Conservation (phyloP, 306 rosid species). For the Cicer pinnatifidum region DNA sequence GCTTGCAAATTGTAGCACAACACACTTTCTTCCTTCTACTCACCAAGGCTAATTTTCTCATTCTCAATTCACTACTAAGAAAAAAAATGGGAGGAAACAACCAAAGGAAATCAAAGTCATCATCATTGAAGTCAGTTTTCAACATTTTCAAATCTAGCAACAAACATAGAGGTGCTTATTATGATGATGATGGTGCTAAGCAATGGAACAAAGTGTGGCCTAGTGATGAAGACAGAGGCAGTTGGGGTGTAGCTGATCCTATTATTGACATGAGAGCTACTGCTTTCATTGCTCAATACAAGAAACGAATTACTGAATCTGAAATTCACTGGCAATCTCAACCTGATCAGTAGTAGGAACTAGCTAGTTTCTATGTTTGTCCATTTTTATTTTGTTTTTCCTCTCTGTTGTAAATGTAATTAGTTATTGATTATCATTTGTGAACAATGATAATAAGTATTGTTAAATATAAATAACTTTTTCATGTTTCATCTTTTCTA, state of each 20-base stretch:
- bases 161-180: constrained; percentile 35
- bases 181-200: constrained; percentile 42
- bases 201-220: constrained; percentile 61
- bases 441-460: not conserved
- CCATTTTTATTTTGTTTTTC: not conserved
- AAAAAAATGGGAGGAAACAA: constrained; percentile 58
- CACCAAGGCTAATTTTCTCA: constrained; percentile 32
- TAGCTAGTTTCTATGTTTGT: not conserved
- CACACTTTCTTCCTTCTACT: constrained; percentile 7
- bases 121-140: constrained; percentile 56
- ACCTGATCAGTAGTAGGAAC: not conserved
- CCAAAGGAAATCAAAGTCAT: constrained; percentile 55
- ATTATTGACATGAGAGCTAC: constrained; percentile 66
- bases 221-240: constrained; percentile 68
- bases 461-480: constrained; percentile 1
- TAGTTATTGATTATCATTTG: not conserved
- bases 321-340: constrained; percentile 8
- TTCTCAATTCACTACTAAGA: constrained; percentile 1
- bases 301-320: constrained; percentile 4
- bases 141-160: constrained; percentile 55
- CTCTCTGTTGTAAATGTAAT: not conserved
- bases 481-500: constrained; percentile 13
- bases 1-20: constrained; percentile 37
- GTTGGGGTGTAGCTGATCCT: constrained; percentile 66
- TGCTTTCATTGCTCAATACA: constrained; percentile 25